Base-by-base conservation (phyloP, 768 basidiomycete species). In the Austroboletus festivus region DNA sequence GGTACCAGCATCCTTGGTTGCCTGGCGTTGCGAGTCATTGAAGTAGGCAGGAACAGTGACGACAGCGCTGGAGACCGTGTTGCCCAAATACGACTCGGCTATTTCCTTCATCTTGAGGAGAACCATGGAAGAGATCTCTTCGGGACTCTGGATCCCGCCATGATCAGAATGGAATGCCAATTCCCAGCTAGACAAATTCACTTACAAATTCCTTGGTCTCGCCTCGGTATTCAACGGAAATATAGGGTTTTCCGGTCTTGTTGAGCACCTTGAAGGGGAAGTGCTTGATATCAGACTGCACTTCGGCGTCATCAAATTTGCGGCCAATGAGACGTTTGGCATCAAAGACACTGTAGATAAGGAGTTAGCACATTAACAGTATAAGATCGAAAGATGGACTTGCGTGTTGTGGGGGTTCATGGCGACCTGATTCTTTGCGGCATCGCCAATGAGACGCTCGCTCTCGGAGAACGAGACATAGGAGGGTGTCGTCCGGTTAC, bases 81-180 rank as follows among this genome's bases (percentile, higher is more conserved):
- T 77, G 51, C 95, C 93, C 58, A 98, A 81, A 75, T 98, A 96
- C 42, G 95, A 86, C 76, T 98, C 95, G 28, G 95, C 92, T 49
- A 83, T 90, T 75, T 98, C 94, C 82, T 93, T 96, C 93, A 98
- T 97, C 77, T 98, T 98, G 54, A 80, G 73, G 52, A 98, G 82
- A 56, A 98, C 83, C 95, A 98, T 98, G 48, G 95, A 91, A 12
- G 95, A 98, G 61, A 98, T 86, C 73, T 98, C 95, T 69, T 97
- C 93, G 22, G 95, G 95, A 20, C 91, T 91, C 82, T 83, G 70
- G 48, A 62, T n/a, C n/a, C n/a, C n/a, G 64, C 68, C 12, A 15
- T 15, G 19, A 11, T 64, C n/a, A 61, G 21, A 28, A n/a, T n/a
- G 2, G 30, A 8, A 57, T 45, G 46, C 69, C 11, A 7, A 5